These are phyloP conservation scores for Cladorrhinum sp. DNA, from an alignment of 2,329 filamentous ascomycete species.

Conservation along the genomic window DNA sequence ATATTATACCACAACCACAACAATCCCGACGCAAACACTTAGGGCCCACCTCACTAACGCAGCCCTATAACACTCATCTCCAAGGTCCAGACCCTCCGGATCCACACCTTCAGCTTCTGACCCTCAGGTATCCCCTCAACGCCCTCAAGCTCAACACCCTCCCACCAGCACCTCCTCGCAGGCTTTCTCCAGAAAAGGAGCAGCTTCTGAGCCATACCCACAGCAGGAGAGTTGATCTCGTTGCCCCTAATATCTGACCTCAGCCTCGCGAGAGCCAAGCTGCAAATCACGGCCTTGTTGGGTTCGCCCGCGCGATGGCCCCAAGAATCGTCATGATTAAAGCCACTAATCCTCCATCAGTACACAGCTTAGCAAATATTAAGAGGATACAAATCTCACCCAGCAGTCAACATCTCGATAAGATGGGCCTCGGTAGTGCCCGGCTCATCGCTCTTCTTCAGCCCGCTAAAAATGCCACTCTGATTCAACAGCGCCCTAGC, in stretches of 20 bases:
- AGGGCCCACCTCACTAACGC: slow-evolving; percentile 46
- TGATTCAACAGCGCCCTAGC: slow-evolving; percentile 83
- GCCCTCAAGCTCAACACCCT: slow-evolving; percentile 85
- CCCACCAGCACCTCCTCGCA: slow-evolving; percentile 97
- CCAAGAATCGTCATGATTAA: slow-evolving; percentile 94
- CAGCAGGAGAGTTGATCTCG: slow-evolving; percentile 70
- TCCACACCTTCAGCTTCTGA: slow-evolving; percentile 89
- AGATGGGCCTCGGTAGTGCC: slow-evolving; percentile 97
- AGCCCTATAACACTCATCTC: slow-evolving; percentile 96
- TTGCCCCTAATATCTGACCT: slow-evolving; percentile 88
- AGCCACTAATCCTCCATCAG: slow-evolving; percentile 62
- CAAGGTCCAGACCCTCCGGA: slow-evolving; percentile 93
- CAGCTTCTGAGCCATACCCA: slow-evolving; percentile 98
- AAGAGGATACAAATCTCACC: slow-evolving; percentile 61
- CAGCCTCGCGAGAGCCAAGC: slow-evolving; percentile 85
- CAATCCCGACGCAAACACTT: too few species aligned
- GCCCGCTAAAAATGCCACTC: slow-evolving; percentile 91
- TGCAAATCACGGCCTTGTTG: slow-evolving; percentile 98
- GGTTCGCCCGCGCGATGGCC: slow-evolving; percentile 96
- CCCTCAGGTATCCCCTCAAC: slow-evolving; percentile 71
- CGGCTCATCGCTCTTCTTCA: slow-evolving; percentile 91
- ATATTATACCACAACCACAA: background rate
- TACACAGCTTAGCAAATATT: background rate
- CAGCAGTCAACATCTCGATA: slow-evolving; percentile 98
- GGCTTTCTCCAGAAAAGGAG: slow-evolving; percentile 98